Base-by-base conservation (phyloP, 345 rosid genomes). In the Capsella bursapastoris region DNA sequence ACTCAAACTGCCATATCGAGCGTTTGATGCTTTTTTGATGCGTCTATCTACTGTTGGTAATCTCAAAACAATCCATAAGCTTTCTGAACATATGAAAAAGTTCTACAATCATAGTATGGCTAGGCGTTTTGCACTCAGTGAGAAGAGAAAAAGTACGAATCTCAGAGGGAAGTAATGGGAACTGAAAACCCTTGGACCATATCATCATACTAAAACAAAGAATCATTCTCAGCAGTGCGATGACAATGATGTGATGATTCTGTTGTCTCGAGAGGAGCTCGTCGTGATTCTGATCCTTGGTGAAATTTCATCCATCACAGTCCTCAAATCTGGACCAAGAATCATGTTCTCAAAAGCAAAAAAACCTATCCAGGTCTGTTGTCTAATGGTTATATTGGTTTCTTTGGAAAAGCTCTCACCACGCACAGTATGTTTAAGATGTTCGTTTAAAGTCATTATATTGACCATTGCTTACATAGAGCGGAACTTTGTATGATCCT, bases 71-170 rank as follows among this genome's bases (percentile, higher is more conserved):
- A 95, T 92, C 73, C 91, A 90, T 73, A 87, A 70, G 76, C 85
- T 95, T 52, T 90, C 96, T 35, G 93, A 89, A 61, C 92, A 88
- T 76, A 89, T 86, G 98, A 90, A 87, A 70, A 89, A 62, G 81
- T 92, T 83, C 70, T 90, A 88, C 27, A 89, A 92, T 80, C 92
- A 89, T 83, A 75, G 90, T 41, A 88, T 95, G 90, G 90, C 97
- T 9, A 90, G 94, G 70, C 89, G 97, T 37, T 82, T 78, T 76
- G 89, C 92, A 10, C 76, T 86, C 28, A 83, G 84, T 50, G 84
- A 95, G 82, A 95, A 90, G 83, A 73, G 97, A 51, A 82, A 80
- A 56, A 89, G 92, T 74, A 74, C 82, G 63, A 86, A 81, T 41
- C 79, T 85, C 77, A 85, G 93, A 82, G 87, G 85, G 78, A 90